phyloP scores from a whole-genome alignment of 2,329 filamentous ascomycete genomes.

The Dactylellina haptotyla region DNA sequence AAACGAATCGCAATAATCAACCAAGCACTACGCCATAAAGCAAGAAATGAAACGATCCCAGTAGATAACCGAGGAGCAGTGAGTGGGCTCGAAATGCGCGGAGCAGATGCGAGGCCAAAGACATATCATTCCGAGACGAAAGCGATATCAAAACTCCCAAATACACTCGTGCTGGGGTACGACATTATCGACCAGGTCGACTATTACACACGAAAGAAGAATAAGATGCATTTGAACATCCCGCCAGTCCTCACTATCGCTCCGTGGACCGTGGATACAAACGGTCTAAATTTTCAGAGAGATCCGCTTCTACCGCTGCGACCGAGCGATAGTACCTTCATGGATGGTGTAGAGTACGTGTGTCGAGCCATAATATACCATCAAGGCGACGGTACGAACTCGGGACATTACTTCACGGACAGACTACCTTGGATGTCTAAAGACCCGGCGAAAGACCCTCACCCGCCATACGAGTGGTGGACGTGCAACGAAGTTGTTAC shows the following conservation, averaged over 20 bases:
- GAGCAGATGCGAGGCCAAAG: neutral
- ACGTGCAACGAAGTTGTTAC: constrained; percentile 19
- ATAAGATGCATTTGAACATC: constrained; percentile 1
- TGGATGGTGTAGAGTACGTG: constrained; percentile 5
- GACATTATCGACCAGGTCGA: neutral
- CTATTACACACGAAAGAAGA: neutral
- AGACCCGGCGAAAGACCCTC: neutral
- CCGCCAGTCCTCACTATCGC: constrained; percentile 8
- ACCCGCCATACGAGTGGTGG: constrained; percentile 27
- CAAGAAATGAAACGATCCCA: neutral
- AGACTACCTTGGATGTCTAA: constrained; percentile 22
- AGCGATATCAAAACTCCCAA: constrained; percentile 14
- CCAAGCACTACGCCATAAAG: neutral
- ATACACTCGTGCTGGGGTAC: constrained; percentile 15
- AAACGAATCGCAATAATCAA: neutral
- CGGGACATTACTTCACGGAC: constrained; percentile 11
- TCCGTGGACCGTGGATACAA: constrained; percentile 14
- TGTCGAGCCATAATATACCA: constrained; percentile 27
- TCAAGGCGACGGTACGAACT: neutral
- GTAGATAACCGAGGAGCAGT: neutral
- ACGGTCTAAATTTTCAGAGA: neutral
- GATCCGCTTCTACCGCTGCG: constrained; percentile 6
- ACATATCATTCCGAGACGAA: neutral
- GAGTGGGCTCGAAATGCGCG: neutral
- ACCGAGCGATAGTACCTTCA: neutral